Percentiles rank a stretch among this genome's conserved stretches.
Evolutionary conservation across 805 yeast genomes (phyloP).

Genomic region (Candida maesae): DNA sequence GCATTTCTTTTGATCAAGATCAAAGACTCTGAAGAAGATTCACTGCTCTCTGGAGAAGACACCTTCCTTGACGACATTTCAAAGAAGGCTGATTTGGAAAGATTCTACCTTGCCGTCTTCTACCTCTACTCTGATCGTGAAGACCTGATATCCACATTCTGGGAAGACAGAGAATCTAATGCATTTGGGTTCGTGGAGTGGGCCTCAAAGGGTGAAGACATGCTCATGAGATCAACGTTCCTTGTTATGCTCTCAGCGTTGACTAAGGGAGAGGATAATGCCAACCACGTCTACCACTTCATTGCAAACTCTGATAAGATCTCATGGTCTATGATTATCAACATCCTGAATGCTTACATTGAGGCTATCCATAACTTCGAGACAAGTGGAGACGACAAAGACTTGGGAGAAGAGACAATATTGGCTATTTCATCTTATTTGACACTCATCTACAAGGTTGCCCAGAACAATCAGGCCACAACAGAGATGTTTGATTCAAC

Average conservation of each 20-base stretch:
- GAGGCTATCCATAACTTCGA: conserved; percentile 37
- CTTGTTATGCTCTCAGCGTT: conserved; percentile 76
- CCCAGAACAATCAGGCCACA: conserved; percentile 37
- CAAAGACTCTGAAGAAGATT: conserved; percentile 73
- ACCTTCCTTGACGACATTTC: conserved; percentile 59
- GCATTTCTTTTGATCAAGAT: conserved; percentile 64
- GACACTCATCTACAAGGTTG: conserved; percentile 55
- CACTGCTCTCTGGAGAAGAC: conserved; percentile 53
- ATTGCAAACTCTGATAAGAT: conserved; percentile 36
- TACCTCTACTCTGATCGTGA: conserved; percentile 64
- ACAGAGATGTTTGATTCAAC: conserved; percentile 27
- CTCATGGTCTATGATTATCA: conserved; percentile 54
- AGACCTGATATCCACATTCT: conserved; percentile 53
- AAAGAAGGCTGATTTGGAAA: conserved; percentile 78
- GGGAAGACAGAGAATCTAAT: conserved; percentile 64
- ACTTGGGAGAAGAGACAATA: conserved; percentile 76
- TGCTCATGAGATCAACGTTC: conserved; percentile 78
- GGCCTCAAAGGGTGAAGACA: conserved; percentile 81
- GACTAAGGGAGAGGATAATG: conserved; percentile 54
- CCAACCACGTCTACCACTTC: conserved; percentile 49
- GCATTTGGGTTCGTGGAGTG: conserved; percentile 80
- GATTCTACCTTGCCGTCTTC: conserved; percentile 74
- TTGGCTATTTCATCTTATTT: conserved; percentile 71
- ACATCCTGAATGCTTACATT: conserved; percentile 51
- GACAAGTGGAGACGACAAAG: conserved; percentile 41